Evolutionary conservation across 2,329 filamentous ascomycete genomes (phyloP), one percentile per base, ranked within the genome.

Genomic region (Scedosporium dehoogii): DNA sequence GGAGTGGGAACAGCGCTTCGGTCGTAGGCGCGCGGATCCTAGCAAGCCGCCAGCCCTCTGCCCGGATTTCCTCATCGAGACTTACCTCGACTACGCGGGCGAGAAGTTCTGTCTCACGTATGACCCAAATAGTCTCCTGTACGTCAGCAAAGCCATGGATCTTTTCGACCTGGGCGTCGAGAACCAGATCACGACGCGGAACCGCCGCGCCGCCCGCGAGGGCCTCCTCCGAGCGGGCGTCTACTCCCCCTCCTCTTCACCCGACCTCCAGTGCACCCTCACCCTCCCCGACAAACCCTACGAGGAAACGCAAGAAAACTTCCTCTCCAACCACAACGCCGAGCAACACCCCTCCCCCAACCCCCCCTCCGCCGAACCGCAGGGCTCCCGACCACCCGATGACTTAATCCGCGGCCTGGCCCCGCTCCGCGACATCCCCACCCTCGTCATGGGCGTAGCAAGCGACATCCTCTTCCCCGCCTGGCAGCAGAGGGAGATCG

Each of bases 111-210:
- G 92, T 72, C 81, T 99, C 27, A 92, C 94, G 66, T 97, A 97
- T 72, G 94, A 99, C 70, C 86, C 94, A 27, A 99, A 99, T 75
- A 96, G 92, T 70, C 78, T 97, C 46, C 80, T 99, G 2, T 99
- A 99, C 73, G 91, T 99, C 63, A 96, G 91, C 73, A 99, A 99
- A 76, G 94, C 94, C 4, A 99, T 99, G 94, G 94, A 99, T 71
- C 80, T 99, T 12, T 99, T 99, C 73, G 94, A 99, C 70, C 83
- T 99, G 0, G 92, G 94, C 25, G 78, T 79, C 58, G 81, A 85
- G 48, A 86, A 88, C 70, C 90, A 92, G 71, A 74, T 78, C 3
- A 84, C 82, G 21, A 85, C 89, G 2, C 78, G 78, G 21, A 70
- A 78, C 38, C 83, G 91, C 29, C 81, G 92, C 16, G 78, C 81